Evolutionary conservation across 2,329 filamentous ascomycete species (phyloP), one percentile per base, ranked within the genome.

Genomic region (Ceratocystiopsis sp.): DNA sequence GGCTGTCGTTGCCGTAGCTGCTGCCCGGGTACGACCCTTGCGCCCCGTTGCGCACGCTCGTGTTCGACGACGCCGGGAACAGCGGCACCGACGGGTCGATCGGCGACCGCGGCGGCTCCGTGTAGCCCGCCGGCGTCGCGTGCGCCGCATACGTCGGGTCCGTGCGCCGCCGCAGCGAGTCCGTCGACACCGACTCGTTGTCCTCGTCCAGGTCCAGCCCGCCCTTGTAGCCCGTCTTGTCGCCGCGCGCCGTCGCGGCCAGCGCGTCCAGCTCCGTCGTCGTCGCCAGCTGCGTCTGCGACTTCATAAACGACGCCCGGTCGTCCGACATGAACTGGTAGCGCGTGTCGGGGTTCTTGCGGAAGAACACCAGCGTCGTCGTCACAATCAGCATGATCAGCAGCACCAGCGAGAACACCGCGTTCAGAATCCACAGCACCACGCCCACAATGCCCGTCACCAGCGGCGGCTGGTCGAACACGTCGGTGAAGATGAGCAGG

Each of bases 311-410:
- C 13, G 83, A 89, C 43, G 81, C 81, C 53, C 84, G 79, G 61
- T 93, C 84, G 55, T 93, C 84, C 45, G 80, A 78, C 83, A 93
- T 89, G 49, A 82, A 84, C 59, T 89, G 83, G 62, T 93, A 93
- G 45, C 84, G 77, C 18, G 76, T 82, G 56, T 93, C 84, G 15
- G 84, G 84, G 61, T 91, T 86, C 70, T 87, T 87, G 47, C 82
- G 81, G 55, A 82, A 71, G 50, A 91, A 71, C 41, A 84, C 80
- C 51, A 86, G 46, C 14, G 55, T 50, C 4, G 64, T 67, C 14
- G 84, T 61, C 52, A 87, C 71, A 46, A 91, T 70, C 36, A 91
- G 79, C 61, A 91, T 75, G 52, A 91, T 66, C 43, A 93, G 67
- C 17, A 91, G 72, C 36, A 87, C 71, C 38, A 84, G 66, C 5